These are phyloP conservation scores for Nepenthes mirabilis DNA, from an alignment of 148 eudicot genomes.

Conservation along the genomic window DNA sequence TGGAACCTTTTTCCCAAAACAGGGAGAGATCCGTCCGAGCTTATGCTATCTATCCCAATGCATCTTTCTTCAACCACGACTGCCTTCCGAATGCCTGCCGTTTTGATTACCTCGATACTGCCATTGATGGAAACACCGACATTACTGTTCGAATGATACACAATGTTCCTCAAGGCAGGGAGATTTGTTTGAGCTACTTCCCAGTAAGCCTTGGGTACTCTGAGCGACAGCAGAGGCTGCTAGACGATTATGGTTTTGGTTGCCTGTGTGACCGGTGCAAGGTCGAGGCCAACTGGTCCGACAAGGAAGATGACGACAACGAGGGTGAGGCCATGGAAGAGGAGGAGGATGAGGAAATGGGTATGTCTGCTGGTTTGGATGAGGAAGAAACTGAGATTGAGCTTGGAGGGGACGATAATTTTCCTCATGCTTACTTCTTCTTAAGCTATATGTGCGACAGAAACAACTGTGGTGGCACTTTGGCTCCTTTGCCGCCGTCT, in stretches of 20 bases:
- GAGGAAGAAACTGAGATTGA: slow-evolving; percentile 14
- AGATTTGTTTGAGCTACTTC: slow-evolving; percentile 83
- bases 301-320: slow-evolving; percentile 44
- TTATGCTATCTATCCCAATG: slow-evolving; percentile 68
- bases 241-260: slow-evolving; percentile 70
- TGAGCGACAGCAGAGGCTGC: slow-evolving; percentile 56
- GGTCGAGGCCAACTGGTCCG: slow-evolving; percentile 82
- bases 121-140: slow-evolving; percentile 36
- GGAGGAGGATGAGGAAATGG: slow-evolving; percentile 13
- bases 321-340: slow-evolving; percentile 26
- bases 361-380: slow-evolving; percentile 16
- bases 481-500: slow-evolving; percentile 75
- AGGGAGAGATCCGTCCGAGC: slow-evolving; percentile 75
- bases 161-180: slow-evolving; percentile 61
- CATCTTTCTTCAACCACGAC: slow-evolving; percentile 86
- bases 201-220: slow-evolving; percentile 60
- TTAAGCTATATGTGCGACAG: slow-evolving; percentile 66
- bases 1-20: slow-evolving; percentile 50
- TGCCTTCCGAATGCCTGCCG: slow-evolving; percentile 94
- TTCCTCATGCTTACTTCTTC: slow-evolving; percentile 89
- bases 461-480: slow-evolving; percentile 77
- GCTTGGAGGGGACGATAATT: slow-evolving; percentile 36
- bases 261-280: slow-evolving; percentile 83
- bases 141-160: slow-evolving; percentile 64
- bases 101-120: slow-evolving; percentile 67